phyloP scores from a whole-genome alignment of 345 rosid species.

The Odontarrhena argentea region DNA sequence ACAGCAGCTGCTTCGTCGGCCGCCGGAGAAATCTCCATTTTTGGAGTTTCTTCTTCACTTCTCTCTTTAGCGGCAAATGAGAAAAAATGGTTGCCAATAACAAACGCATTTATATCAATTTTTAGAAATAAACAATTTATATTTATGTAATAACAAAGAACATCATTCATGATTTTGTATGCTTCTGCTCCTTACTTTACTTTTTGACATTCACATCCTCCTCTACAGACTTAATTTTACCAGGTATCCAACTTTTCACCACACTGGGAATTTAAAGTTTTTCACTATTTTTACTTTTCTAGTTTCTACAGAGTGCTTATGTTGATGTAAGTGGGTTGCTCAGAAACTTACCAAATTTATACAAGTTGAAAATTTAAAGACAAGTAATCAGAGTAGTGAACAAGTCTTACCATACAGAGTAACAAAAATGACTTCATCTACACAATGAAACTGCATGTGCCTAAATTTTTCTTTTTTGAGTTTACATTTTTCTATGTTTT shows the following conservation, averaged over 20 bases:
- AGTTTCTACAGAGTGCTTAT: neutral
- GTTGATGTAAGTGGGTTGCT: neutral
- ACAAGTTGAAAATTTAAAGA: neutral
- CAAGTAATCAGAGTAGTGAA: neutral
- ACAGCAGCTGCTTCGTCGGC: constrained; percentile 4
- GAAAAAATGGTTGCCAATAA: neutral
- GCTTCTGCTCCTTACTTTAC: neutral
- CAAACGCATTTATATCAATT: neutral
- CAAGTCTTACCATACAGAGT: neutral
- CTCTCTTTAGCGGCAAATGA: constrained; percentile 4
- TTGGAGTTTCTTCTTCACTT: constrained; percentile 3
- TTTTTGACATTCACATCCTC: constrained; percentile 4
- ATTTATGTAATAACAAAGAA: neutral
- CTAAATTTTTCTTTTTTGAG: no score
- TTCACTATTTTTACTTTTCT: neutral
- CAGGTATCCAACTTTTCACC: neutral
- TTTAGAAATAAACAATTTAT: neutral
- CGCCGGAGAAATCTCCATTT: constrained; percentile 25
- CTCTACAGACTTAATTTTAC: neutral
- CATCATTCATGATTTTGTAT: constrained; percentile 1
- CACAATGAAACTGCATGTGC: no score
- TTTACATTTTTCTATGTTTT: no score
- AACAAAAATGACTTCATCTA: no score
- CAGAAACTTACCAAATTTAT: neutral
- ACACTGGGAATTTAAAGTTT: neutral